Percentiles rank a stretch among this genome's conserved stretches.
Conservation (phyloP, 1,284 basidiomycete species). For the Heterobasidion occidentale region DNA sequence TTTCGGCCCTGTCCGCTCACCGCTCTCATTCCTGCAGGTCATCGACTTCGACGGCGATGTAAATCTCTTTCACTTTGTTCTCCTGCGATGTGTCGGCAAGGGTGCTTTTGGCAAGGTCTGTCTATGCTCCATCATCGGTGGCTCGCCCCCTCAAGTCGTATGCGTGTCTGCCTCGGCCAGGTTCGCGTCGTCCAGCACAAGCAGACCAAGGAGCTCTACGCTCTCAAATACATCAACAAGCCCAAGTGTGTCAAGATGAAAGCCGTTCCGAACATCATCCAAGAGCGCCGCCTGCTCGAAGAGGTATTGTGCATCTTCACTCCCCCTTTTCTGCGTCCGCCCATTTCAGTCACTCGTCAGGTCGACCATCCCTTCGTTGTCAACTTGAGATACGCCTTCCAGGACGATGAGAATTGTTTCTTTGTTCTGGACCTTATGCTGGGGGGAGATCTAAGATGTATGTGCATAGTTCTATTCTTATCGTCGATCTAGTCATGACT, state of each 20-base stretch:
- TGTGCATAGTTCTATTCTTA: conserved; percentile 24
- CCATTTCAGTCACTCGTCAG: conserved; percentile 29
- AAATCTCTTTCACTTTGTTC: conserved; percentile 95
- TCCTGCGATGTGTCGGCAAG: conserved; percentile 92
- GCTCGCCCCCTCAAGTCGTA: background rate
- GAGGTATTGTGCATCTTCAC: conserved; percentile 48
- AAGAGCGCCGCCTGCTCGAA: conserved; percentile 87
- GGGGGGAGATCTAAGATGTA: conserved; percentile 92
- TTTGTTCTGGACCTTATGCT: conserved; percentile 98
- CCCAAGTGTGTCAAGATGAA: conserved; percentile 97
- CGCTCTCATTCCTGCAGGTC: conserved; percentile 45
- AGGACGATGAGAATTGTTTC: conserved; percentile 99
- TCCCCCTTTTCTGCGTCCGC: conserved; percentile 9
- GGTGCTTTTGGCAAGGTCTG: conserved; percentile 95
- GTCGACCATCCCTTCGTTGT: conserved; percentile 97
- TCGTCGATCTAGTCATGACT: conserved; percentile 15
- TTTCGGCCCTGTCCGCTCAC: background rate
- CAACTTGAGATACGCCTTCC: conserved; percentile 96
- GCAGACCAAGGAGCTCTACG: conserved; percentile 90
- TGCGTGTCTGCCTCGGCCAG: conserved; percentile 30
- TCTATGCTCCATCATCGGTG: background rate
- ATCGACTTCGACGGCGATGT: conserved; percentile 98
- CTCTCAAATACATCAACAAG: conserved; percentile 99
- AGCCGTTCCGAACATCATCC: conserved; percentile 94
- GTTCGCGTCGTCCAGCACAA: conserved; percentile 99